Evolutionary conservation across 441 rosid genomes (phyloP).

Genomic region (Dalechampia spathulata): DNA sequence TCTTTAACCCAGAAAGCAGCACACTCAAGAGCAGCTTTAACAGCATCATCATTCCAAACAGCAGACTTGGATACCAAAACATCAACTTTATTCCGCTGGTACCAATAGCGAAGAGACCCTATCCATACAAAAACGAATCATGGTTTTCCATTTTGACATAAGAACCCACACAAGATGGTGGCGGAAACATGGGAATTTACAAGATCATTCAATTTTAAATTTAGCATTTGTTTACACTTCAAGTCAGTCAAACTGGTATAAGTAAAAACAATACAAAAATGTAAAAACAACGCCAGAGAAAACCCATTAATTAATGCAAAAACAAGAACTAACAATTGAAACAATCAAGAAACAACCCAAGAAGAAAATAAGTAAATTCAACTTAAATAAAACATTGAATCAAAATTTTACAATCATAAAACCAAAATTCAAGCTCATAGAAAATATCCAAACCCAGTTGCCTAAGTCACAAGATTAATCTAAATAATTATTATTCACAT

Average conservation of each 20-base stretch:
- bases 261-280: neutral
- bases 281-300: neutral
- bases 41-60: conserved; percentile 90
- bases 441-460: conserved; percentile 1
- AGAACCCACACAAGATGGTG: neutral
- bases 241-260: conserved; percentile 1
- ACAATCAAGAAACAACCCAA: too few relatives aligned
- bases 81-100: conserved; percentile 73
- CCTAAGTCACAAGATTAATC: neutral
- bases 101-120: conserved; percentile 91
- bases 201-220: too few relatives aligned
- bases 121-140: conserved; percentile 17
- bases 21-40: conserved; percentile 61
- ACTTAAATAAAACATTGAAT: neutral
- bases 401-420: neutral
- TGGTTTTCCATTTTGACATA: too few relatives aligned
- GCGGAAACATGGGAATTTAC: too few relatives aligned
- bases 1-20: conserved; percentile 81
- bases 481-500: neutral
- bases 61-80: conserved; percentile 55
- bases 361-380: too few relatives aligned
- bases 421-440: neutral
- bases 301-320: neutral
- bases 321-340: neutral
- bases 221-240: neutral